Evolutionary conservation across 192 early-diverging fungal species (phyloP).

Genomic region (Globomyces pollinis-pini): DNA sequence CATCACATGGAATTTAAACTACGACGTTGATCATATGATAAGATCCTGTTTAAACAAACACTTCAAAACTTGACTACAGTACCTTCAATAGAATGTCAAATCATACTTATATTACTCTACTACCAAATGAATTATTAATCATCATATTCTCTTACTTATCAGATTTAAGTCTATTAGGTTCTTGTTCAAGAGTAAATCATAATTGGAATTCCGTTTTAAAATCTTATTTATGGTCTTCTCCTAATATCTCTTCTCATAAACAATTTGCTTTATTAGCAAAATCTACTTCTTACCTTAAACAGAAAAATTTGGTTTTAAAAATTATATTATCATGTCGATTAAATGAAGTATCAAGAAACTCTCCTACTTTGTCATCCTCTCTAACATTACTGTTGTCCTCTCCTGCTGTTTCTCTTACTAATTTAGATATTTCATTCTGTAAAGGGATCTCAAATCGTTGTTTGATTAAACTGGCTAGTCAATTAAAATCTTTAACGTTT

Average conservation of each 20-base stretch:
- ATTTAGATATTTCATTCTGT: slow-evolving; percentile 1
- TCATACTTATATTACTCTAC: too few species aligned
- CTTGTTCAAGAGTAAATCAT: too few species aligned
- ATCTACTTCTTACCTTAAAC: background rate
- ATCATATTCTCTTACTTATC: too few species aligned
- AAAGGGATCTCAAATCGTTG: slow-evolving; percentile 6
- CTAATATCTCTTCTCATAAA: background rate
- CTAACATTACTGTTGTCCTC: background rate
- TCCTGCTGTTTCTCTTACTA: background rate
- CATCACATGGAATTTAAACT: too few species aligned
- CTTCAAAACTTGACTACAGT: too few species aligned
- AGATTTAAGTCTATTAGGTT: too few species aligned
- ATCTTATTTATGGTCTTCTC: background rate
- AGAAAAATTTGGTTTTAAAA: background rate
- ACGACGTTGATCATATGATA: too few species aligned
- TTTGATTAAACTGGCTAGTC: background rate
- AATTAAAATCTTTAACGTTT: background rate
- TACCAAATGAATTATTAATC: too few species aligned
- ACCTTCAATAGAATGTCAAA: too few species aligned
- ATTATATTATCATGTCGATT: background rate
- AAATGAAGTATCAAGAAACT: background rate
- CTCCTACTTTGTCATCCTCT: background rate
- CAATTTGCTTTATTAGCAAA: background rate
- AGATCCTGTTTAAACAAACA: too few species aligned
- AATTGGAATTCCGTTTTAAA: too few species aligned